Base-by-base conservation (phyloP, 139 green algal species). In the Volvox reticuliferus region DNA sequence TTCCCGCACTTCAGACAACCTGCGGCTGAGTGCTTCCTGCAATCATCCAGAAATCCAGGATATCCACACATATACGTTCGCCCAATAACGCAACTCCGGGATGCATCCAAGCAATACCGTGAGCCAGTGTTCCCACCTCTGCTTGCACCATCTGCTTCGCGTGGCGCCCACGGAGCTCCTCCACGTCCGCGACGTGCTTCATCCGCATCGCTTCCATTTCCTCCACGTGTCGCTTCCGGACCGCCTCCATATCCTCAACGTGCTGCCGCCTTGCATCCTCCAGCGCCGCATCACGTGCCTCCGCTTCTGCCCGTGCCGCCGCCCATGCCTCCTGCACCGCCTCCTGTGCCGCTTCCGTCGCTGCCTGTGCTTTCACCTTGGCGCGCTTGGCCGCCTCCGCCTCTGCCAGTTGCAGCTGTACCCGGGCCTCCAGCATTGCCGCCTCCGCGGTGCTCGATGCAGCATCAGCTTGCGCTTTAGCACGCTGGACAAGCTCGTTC, bases 121-220 rank as follows among this genome's bases (percentile, higher is more conserved):
- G 65, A 73, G 2, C 5, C 21, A 24, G 9, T 28, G 65, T 73
- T 73, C 65, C 65, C 65, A 88, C 82, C 82, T 88, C 65, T 13
- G 33, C 33, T 67, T 67, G 63, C 1, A 30, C 82, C 32, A 88
- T 62, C 82, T 87, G 81, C 61, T 62, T 76, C 30, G 81, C 55
- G 22, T 87, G 30, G 19, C 32, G 63, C 14, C 14, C 61, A 5
- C 62, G 81, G 30, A 14, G 9, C 62, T 87, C 61, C 30, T 76
- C 61, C 30, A 61, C 9, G 55, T 71, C 79, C 21, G 50, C 24
- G 24, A 14, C 79, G 50, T 73, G 79, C 50, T 65, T 33, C 55
- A 17, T 14, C 12, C 55, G 50, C 79, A 63, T n/a, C 32, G n/a
- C 12, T 16, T 61, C 81, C 18, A 87, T 18, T 2, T 76, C 61